These are phyloP conservation scores for Pleurotus tuber-regium DNA, from an alignment of 768 basidiomycete species.

Conservation along the genomic window DNA sequence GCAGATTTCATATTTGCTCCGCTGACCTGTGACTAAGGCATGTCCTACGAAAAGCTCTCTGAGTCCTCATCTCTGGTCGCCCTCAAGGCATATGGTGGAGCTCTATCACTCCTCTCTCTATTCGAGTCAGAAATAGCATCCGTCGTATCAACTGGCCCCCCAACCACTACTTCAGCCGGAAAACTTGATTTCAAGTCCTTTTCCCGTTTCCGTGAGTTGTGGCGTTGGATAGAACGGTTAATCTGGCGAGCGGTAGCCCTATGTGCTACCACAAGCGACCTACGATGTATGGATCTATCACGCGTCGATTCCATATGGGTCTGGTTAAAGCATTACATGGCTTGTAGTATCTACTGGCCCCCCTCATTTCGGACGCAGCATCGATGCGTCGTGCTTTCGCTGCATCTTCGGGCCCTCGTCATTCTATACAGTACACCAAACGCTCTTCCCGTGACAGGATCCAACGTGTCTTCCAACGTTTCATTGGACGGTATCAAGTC, in stretches of 20 bases:
- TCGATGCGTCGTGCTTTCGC: conserved; percentile 62
- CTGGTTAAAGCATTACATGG: conserved; percentile 58
- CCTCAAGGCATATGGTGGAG: conserved; percentile 53
- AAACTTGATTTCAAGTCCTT: conserved; percentile 56
- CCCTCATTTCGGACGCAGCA: conserved; percentile 74
- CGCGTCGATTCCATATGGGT: conserved; percentile 49
- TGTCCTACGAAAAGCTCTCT: conserved; percentile 65
- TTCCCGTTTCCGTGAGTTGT: conserved; percentile 72
- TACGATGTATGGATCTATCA: conserved; percentile 31
- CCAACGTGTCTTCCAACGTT: conserved; percentile 11
- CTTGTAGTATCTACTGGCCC: conserved; percentile 72
- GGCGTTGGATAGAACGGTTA: conserved; percentile 81
- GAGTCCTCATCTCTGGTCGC: conserved; percentile 44
- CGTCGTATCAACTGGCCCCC: conserved; percentile 14
- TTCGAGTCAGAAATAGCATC: conserved; percentile 46
- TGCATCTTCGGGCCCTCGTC: conserved; percentile 75
- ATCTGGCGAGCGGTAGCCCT: conserved; percentile 79
- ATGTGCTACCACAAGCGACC: conserved; percentile 44
- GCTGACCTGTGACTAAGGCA: conserved; percentile 45
- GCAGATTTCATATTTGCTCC: neutral
- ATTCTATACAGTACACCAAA: conserved; percentile 25
- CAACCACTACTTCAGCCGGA: conserved; percentile 25
- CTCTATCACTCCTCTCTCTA: conserved; percentile 51
- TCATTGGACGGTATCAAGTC: conserved; percentile 26
- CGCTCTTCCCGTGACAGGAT: conserved; percentile 7